Base-by-base conservation (phyloP, 371 early-diverging fungal species). In the Mortierella sp. region DNA sequence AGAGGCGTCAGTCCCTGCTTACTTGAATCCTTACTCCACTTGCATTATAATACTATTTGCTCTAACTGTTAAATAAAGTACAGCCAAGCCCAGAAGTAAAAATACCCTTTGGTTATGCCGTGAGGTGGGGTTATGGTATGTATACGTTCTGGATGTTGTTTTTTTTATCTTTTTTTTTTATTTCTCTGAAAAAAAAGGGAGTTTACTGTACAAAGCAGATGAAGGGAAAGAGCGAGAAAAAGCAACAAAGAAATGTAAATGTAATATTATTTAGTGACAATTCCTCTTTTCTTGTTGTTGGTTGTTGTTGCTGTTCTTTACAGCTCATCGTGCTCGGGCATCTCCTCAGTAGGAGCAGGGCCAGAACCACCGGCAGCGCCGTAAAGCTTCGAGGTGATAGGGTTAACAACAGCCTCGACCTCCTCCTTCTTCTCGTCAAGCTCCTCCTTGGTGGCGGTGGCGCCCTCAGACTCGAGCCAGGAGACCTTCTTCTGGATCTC, bases 371-470 rank as follows among this genome's bases (percentile, higher is more conserved):
- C 81, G 55, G 83, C 80, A 60, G 81, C 85, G 58, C 83, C 89
- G 76, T 95, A 94, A 42, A 94, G 81, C 84, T 94, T 93, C 80
- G 88, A 72, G 59, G 91, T 92, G 80, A 96, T 94, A 65, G 95
- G 95, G 85, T 94, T 94, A 39, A 95, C 90, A 53, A 95, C 78
- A 34, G 88, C 84, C 82, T 96, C 94, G 57, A 96, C 72, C 80
- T 94, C 94, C 64, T 91, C 83, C 80, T 91, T 91, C 83, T 91
- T 91, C 86, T 90, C 90, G 15, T 88, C 86, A 27, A 78, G 58
- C 55, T 81, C 80, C 64, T 89, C 89, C 80, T 86, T 85, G 56
- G 90, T 65, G 41, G 89, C 90, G 19, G 79, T 80, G 80, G 48
- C 53, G 52, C 88, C 91, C 42, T 88, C 85, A 17, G 72, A 85